Evolutionary conservation across 2,329 filamentous ascomycete species (phyloP).

Genomic region (Dactylonectria macrodidyma): DNA sequence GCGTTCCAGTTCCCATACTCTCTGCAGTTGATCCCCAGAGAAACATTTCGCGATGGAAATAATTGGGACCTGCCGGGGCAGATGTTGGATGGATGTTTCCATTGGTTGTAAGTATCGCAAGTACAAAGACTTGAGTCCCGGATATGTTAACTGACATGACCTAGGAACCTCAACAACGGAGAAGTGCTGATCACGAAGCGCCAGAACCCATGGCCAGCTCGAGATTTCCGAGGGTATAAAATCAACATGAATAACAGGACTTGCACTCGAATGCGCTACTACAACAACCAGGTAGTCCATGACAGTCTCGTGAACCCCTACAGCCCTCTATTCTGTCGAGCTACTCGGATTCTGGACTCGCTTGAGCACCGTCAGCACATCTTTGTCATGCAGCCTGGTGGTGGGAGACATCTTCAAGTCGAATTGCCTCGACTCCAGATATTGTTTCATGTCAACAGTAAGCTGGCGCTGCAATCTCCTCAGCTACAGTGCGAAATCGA

Average conservation of each 20-base stretch:
- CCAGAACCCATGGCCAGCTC: conserved; percentile 37
- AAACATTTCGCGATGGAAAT: conserved; percentile 30
- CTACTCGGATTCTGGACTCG: conserved; percentile 39
- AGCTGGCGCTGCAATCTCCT: conserved; percentile 60
- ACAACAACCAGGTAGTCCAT: background rate
- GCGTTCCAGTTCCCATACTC: conserved; percentile 38
- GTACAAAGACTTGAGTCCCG: background rate
- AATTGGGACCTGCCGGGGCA: conserved; percentile 63
- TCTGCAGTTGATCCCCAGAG: conserved; percentile 41
- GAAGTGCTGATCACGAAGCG: conserved; percentile 39
- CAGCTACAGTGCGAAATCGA: conserved; percentile 69
- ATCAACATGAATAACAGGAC: conserved; percentile 30
- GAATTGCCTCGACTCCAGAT: conserved; percentile 69
- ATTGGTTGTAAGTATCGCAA: conserved; percentile 66
- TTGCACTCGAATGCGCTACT: conserved; percentile 24
- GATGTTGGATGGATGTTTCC: conserved; percentile 65
- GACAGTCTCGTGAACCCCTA: conserved; percentile 41
- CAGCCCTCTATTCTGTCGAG: conserved; percentile 41
- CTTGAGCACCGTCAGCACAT: conserved; percentile 38
- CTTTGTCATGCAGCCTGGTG: conserved; percentile 40
- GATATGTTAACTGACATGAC: too few relatives aligned
- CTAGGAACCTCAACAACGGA: conserved; percentile 37
- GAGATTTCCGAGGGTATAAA: conserved; percentile 26
- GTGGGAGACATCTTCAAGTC: conserved; percentile 54
- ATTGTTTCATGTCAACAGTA: conserved; percentile 64